phyloP scores from a whole-genome alignment of 163 green algal genomes.

The Chlorella variabilis region DNA sequence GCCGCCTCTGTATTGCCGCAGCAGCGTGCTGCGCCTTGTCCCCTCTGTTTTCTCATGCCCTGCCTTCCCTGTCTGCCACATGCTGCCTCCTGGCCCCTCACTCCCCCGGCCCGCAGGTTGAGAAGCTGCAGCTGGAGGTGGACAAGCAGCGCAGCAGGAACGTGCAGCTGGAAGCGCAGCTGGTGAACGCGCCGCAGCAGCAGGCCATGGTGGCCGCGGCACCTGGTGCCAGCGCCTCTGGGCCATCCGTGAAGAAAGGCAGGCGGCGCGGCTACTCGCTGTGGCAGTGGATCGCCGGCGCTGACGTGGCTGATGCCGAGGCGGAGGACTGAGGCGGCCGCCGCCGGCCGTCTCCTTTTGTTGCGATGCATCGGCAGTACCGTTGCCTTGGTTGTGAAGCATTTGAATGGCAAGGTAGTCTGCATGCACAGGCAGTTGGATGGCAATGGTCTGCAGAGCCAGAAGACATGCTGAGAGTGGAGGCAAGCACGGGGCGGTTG shows the following conservation, averaged over 20 bases:
- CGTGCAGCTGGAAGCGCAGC: slow-evolving; percentile 2
- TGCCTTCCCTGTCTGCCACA: too few species aligned
- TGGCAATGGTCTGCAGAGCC: too few species aligned
- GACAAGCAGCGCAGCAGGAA: slow-evolving; percentile 19
- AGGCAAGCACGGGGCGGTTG: too few species aligned
- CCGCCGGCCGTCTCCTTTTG: too few species aligned
- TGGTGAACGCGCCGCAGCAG: slow-evolving; percentile 6
- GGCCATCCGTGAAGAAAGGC: not conserved
- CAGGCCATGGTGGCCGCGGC: not conserved
- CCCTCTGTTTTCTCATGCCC: not conserved
- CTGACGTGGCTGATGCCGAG: slow-evolving; percentile 35
- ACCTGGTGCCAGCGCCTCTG: not conserved
- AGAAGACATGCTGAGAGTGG: too few species aligned
- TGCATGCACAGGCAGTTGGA: too few species aligned
- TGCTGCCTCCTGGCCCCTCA: not conserved
- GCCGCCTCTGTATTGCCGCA: not conserved
- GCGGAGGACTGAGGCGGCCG: not conserved
- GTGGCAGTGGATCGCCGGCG: slow-evolving; percentile 46
- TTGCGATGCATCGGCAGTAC: too few species aligned
- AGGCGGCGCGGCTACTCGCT: slow-evolving; percentile 26
- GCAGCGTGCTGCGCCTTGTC: not conserved
- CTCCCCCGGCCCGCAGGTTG: slow-evolving; percentile 1
- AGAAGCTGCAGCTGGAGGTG: slow-evolving; percentile 31
- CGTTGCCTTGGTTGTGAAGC: too few species aligned
- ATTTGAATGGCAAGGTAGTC: too few species aligned